Conservation (phyloP, 371 early-diverging fungal species). For the Phascolomyces articulosus region DNA sequence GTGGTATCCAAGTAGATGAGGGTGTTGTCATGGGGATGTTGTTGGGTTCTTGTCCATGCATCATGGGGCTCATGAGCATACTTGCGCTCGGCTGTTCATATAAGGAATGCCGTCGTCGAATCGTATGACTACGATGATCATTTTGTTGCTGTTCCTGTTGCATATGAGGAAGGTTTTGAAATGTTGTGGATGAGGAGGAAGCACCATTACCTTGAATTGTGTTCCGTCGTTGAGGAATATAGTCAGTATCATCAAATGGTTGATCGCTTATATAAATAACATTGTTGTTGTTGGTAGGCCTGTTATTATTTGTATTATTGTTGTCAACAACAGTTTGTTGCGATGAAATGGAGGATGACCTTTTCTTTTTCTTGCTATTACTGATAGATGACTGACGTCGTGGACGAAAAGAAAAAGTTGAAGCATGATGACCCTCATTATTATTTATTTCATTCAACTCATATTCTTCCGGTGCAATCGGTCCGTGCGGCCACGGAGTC, state of each 20-base stretch:
- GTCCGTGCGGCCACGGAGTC: slow-evolving; percentile 1
- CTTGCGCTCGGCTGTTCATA: slow-evolving; percentile 12
- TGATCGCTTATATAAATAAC: slow-evolving; percentile 11
- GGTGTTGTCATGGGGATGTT: not conserved
- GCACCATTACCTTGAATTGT: not conserved
- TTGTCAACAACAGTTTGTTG: not conserved
- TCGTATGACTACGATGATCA: not conserved
- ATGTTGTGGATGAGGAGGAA: too few species aligned
- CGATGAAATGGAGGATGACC: not conserved
- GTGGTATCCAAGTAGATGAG: slow-evolving; percentile 6
- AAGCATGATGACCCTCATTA: not conserved
- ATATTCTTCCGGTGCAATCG: not conserved
- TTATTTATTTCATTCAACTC: too few species aligned
- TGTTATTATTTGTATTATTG: not conserved
- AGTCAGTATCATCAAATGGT: slow-evolving; percentile 6
- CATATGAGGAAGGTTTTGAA: not conserved
- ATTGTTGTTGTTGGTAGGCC: not conserved
- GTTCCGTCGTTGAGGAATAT: slow-evolving; percentile 2
- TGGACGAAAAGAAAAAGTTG: not conserved
- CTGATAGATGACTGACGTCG: not conserved
- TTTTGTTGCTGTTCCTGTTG: slow-evolving; percentile 3
- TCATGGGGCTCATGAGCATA: slow-evolving; percentile 9
- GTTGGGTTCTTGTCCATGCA: not conserved
- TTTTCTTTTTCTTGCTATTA: not conserved
- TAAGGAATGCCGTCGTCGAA: slow-evolving; percentile 14